Evolutionary conservation across 495 filamentous ascomycete genomes (phyloP).

Genomic region (Penicillium macrosclerotiorum): DNA sequence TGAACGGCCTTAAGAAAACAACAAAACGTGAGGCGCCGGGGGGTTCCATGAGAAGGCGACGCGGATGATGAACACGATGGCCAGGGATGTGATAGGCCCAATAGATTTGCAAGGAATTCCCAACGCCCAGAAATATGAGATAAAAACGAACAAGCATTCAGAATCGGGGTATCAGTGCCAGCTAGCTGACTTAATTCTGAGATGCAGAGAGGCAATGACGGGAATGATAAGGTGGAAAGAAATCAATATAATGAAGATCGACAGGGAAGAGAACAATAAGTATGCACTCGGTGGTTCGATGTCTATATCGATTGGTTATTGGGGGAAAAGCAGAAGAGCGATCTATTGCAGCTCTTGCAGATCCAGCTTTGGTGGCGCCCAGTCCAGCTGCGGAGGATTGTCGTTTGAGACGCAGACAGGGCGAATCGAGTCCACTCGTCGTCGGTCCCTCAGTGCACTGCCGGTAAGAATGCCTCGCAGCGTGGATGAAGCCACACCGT

Average conservation of each 20-base stretch:
- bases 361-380: conserved; percentile 43
- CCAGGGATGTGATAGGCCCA: background rate
- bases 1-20: too few species aligned
- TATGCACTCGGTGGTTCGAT: background rate
- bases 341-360: conserved; percentile 34
- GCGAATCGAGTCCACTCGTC: conserved; percentile 32
- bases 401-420: conserved; percentile 34
- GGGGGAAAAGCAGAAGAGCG: background rate
- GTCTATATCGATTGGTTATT: background rate
- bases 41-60: too few species aligned
- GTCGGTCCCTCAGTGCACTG: conserved; percentile 32
- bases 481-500: conserved; percentile 41
- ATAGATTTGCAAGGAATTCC: background rate
- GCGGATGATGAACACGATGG: background rate
- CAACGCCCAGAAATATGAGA: conserved; percentile 10
- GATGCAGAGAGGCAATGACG: background rate
- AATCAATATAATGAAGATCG: background rate
- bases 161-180: conserved; percentile 11
- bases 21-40: too few species aligned
- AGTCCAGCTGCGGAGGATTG: conserved; percentile 40
- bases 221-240: background rate
- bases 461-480: conserved; percentile 38
- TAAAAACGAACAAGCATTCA: background rate
- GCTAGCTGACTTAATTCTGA: background rate
- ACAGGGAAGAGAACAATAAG: background rate